Evolutionary conservation across 371 early-diverging fungal species (phyloP).

Genomic region (Mortierella sp.): DNA sequence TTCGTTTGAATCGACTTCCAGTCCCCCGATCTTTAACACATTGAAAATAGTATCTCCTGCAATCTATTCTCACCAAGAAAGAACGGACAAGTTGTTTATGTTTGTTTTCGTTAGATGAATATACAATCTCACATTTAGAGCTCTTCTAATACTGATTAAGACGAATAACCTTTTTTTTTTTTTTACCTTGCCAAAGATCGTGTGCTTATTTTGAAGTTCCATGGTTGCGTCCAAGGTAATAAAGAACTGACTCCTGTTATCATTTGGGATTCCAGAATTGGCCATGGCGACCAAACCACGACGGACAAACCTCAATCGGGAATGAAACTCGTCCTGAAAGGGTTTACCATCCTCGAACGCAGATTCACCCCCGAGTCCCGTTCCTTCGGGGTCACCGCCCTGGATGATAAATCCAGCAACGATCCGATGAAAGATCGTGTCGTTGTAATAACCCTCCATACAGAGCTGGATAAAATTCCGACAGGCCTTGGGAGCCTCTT

Average conservation of each 20-base stretch:
- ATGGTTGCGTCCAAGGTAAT: conserved; percentile 90
- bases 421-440: conserved; percentile 89
- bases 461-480: conserved; percentile 95
- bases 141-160: too few species aligned
- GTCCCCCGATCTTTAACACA: conserved; percentile 85
- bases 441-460: conserved; percentile 85
- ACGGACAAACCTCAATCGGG: conserved; percentile 87
- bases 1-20: conserved; percentile 84
- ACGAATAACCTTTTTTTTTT: not conserved
- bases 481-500: conserved; percentile 91
- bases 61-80: too few species aligned
- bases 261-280: conserved; percentile 77
- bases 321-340: conserved; percentile 94
- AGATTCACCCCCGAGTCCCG: conserved; percentile 91
- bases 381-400: conserved; percentile 97
- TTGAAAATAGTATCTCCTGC: conserved; percentile 94
- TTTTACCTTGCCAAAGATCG: conserved; percentile 90
- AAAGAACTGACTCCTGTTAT: conserved; percentile 94
- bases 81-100: too few species aligned
- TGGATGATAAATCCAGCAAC: conserved; percentile 93
- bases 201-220: conserved; percentile 88
- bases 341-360: conserved; percentile 75
- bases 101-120: too few species aligned
- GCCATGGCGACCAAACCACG: conserved; percentile 95
- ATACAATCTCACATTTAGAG: too few species aligned